Evolutionary conservation across 1,284 basidiomycete species (phyloP).

Genomic region (Moesziomyces sp.): DNA sequence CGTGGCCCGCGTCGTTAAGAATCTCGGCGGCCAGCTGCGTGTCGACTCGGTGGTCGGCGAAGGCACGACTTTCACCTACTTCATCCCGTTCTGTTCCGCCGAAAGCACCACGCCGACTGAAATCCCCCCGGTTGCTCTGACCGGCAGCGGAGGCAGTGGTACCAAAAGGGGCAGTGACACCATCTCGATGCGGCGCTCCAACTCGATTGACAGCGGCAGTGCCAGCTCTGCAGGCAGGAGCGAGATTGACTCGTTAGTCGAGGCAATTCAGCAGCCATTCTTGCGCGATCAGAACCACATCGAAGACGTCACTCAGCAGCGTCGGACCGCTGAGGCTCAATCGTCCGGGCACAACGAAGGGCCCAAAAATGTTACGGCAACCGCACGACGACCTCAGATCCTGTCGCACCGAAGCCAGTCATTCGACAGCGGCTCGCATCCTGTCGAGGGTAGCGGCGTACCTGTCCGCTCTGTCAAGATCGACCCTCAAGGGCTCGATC

Average conservation of each 20-base stretch:
- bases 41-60: conserved; percentile 78
- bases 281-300: conserved; percentile 57
- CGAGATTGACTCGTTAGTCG: conserved; percentile 77
- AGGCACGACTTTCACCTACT: conserved; percentile 80
- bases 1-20: conserved; percentile 83
- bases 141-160: conserved; percentile 16
- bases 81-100: conserved; percentile 73
- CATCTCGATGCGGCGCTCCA: conserved; percentile 41
- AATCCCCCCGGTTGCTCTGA: conserved; percentile 10
- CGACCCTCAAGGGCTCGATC: conserved; percentile 55
- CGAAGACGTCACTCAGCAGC: conserved; percentile 35
- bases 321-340: conserved; percentile 19
- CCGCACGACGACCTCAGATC: conserved; percentile 6
- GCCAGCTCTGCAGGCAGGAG: conserved; percentile 55
- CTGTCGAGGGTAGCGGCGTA: conserved; percentile 68
- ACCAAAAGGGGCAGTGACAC: conserved; percentile 33
- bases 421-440: conserved; percentile 48
- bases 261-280: conserved; percentile 72
- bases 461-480: conserved; percentile 68
- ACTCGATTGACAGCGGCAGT: conserved; percentile 51
- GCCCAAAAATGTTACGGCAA: conserved; percentile 13
- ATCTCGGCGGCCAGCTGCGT: conserved; percentile 81
- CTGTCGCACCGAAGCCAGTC: conserved; percentile 18
- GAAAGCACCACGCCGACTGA: conserved; percentile 34
- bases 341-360: conserved; percentile 13